These are phyloP conservation scores for Halophytophthora batemanensis DNA, from an alignment of 352 stramenopile species.

Conservation along the genomic window DNA sequence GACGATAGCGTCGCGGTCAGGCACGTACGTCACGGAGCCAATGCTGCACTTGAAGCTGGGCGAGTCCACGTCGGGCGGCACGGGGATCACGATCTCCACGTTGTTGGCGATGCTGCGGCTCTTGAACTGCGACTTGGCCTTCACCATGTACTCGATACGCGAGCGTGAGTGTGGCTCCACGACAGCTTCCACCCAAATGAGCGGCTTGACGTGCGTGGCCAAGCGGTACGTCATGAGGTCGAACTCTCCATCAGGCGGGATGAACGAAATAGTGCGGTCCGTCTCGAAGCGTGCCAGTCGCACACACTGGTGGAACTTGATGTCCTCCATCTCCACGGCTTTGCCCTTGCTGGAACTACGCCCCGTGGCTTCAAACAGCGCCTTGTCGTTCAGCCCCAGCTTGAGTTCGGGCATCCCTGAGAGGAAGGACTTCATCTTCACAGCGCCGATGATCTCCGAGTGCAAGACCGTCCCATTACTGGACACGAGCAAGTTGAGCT, in stretches of 20 bases:
- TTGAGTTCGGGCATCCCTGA: constrained; percentile 99
- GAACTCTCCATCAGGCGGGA: constrained; percentile 99
- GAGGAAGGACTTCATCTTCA: constrained; percentile 99
- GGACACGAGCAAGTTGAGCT: constrained; percentile 95
- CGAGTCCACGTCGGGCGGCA: constrained; percentile 98
- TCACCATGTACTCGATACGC: constrained; percentile 98
- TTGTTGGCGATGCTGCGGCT: constrained; percentile 98
- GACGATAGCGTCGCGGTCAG: constrained; percentile 97
- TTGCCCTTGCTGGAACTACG: constrained; percentile 89
- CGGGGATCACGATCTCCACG: constrained; percentile 99
- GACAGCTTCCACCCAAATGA: constrained; percentile 99
- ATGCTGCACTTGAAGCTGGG: constrained; percentile 98
- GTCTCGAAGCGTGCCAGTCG: constrained; percentile 99
- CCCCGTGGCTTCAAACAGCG: constrained; percentile 98
- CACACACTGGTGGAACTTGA: constrained; percentile 99
- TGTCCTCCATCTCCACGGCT: constrained; percentile 99
- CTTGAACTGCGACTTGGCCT: constrained; percentile 99
- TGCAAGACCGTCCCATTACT: constrained; percentile 98
- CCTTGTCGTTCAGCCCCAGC: constrained; percentile 99
- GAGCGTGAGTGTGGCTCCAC: constrained; percentile 97
- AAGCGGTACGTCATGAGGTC: constrained; percentile 99
- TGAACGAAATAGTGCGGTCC: constrained; percentile 99
- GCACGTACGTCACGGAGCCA: constrained; percentile 97
- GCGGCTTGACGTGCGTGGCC: constrained; percentile 98
- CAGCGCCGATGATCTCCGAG: constrained; percentile 97